These are phyloP conservation scores for Clonostachys rosea DNA, from an alignment of 2,329 filamentous ascomycete genomes.

Conservation along the genomic window DNA sequence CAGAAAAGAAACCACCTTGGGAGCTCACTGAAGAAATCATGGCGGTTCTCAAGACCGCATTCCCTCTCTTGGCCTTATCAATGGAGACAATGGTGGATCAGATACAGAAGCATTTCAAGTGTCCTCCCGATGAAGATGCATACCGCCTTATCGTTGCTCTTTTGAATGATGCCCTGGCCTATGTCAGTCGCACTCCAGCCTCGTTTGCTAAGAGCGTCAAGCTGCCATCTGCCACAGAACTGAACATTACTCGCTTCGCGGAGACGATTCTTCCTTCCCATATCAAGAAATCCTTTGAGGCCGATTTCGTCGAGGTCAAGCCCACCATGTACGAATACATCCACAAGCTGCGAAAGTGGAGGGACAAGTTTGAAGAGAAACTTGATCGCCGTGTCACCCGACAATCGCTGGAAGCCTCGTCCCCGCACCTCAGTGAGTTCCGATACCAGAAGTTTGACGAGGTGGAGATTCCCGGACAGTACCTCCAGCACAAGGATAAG, in stretches of 20 bases:
- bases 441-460: slow-evolving; percentile 98
- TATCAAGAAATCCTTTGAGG: slow-evolving; percentile 93
- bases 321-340: slow-evolving; percentile 99
- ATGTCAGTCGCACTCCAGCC: slow-evolving; percentile 80
- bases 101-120: slow-evolving; percentile 99
- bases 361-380: slow-evolving; percentile 97
- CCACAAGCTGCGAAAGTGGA: slow-evolving; percentile 90
- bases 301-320: slow-evolving; percentile 93
- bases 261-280: slow-evolving; percentile 93
- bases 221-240: slow-evolving; percentile 83
- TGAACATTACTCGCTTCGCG: slow-evolving; percentile 93
- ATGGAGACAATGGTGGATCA: slow-evolving; percentile 99
- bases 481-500: slow-evolving; percentile 96
- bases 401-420: slow-evolving; percentile 78
- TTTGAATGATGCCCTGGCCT: slow-evolving; percentile 90
- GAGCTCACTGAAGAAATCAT: slow-evolving; percentile 95
- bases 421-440: slow-evolving; percentile 92
- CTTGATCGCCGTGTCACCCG: slow-evolving; percentile 76
- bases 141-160: slow-evolving; percentile 96
- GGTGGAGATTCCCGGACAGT: slow-evolving; percentile 95
- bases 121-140: slow-evolving; percentile 94
- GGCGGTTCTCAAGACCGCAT: slow-evolving; percentile 92
- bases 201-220: slow-evolving; percentile 91
- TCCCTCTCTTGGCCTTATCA: slow-evolving; percentile 88
- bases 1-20: slow-evolving; percentile 76